phyloP scores from a whole-genome alignment of 805 yeast species.

The Starmerella sirachaensis region DNA sequence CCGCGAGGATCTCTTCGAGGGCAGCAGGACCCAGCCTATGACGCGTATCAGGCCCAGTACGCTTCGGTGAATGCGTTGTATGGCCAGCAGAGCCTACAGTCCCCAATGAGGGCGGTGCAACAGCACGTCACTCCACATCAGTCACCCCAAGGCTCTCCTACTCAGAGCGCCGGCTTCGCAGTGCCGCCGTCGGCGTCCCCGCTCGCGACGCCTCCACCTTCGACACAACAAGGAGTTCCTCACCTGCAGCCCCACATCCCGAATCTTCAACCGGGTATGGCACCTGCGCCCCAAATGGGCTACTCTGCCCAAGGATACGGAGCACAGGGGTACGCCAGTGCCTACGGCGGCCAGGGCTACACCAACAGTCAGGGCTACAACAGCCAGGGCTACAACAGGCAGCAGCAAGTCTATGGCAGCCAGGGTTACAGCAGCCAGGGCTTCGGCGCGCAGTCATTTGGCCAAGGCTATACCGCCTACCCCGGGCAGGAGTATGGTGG shows the following conservation, averaged over 20 bases:
- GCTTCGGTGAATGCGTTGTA: slow-evolving; percentile 8
- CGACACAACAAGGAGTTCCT: slow-evolving; percentile 1
- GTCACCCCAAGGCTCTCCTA: background rate
- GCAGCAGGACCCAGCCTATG: slow-evolving; percentile 6
- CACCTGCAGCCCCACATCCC: slow-evolving; percentile 6
- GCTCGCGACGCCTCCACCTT: background rate
- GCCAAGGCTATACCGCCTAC: too few relatives aligned
- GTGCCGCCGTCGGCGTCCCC: slow-evolving; percentile 5
- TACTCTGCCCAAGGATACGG: too few relatives aligned
- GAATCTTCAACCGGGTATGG: too few relatives aligned
- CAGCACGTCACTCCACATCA: slow-evolving; percentile 2
- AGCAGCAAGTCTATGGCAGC: too few relatives aligned
- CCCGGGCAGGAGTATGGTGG: too few relatives aligned
- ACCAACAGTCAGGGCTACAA: too few relatives aligned
- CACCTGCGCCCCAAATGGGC: too few relatives aligned
- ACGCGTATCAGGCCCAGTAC: slow-evolving; percentile 15
- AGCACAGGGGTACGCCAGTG: too few relatives aligned
- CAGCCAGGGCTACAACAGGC: too few relatives aligned
- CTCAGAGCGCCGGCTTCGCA: slow-evolving; percentile 2
- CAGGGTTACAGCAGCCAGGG: too few relatives aligned
- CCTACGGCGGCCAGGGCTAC: too few relatives aligned
- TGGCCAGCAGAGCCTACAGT: slow-evolving; percentile 8
- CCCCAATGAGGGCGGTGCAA: slow-evolving; percentile 7
- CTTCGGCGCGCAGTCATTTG: too few relatives aligned
- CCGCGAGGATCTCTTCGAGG: slow-evolving; percentile 11